phyloP scores from a whole-genome alignment of 257 asterid genomes.

The Orobanche coerulescens region DNA sequence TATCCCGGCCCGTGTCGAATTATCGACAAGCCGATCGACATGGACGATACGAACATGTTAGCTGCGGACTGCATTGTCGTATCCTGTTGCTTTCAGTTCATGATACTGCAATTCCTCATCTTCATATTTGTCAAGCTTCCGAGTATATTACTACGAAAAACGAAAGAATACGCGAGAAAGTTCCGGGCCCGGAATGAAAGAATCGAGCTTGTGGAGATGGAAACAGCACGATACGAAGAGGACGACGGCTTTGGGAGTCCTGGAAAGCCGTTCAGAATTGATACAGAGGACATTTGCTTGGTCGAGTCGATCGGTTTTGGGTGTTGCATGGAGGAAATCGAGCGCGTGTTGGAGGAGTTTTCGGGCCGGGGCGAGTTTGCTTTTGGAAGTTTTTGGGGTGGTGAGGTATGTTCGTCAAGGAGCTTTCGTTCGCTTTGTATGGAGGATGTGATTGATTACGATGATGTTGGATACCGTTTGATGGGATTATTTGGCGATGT shows the following conservation, averaged over 20 bases:
- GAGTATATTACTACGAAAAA: constrained; percentile 34
- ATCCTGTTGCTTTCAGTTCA: constrained; percentile 77
- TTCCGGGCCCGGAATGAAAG: constrained; percentile 17
- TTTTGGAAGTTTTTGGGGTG: constrained; percentile 80
- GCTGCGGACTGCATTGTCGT: constrained; percentile 83
- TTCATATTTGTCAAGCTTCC: constrained; percentile 59
- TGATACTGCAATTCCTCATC: constrained; percentile 63
- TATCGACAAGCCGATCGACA: constrained; percentile 19
- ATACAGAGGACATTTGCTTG: constrained; percentile 14
- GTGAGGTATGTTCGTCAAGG: constrained; percentile 23
- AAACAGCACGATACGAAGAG: constrained; percentile 21
- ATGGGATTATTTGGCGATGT: constrained; percentile 43
- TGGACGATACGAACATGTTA: constrained; percentile 55
- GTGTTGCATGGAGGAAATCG: constrained; percentile 63
- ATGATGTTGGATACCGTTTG: constrained; percentile 37
- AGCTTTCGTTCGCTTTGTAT: constrained; percentile 34
- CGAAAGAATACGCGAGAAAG: constrained; percentile 28
- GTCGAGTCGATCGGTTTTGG: constrained; percentile 25
- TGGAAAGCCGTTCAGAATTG: constrained; percentile 28
- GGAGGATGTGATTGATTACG: constrained; percentile 46
- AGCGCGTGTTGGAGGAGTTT: constrained; percentile 55
- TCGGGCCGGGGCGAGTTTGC: constrained; percentile 64
- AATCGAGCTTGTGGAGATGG: constrained; percentile 26
- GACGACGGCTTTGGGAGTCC: constrained; percentile 30
- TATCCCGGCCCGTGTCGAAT: not conserved